A percentile compares a stretch with the other conserved stretches of the same genome.
Evolutionary conservation across 169 alveolate genomes (phyloP).

Genomic region (Cryptosporidium xiaoi): DNA sequence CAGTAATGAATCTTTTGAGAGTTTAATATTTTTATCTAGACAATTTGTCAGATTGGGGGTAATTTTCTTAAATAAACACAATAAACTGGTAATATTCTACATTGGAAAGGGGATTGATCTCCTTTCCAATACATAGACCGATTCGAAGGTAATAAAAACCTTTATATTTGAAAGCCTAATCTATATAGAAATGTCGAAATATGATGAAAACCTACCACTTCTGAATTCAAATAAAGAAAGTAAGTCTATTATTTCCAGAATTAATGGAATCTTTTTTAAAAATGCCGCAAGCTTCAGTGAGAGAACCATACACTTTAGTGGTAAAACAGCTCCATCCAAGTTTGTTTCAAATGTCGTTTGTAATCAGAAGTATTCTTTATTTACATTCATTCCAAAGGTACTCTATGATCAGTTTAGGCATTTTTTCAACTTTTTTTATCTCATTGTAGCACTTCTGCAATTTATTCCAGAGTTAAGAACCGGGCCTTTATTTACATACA

Average conservation of each 20-base stretch:
- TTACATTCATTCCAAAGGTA: slow-evolving; percentile 92
- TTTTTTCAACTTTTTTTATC: slow-evolving; percentile 94
- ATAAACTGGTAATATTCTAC: not conserved
- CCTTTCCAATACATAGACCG: not conserved
- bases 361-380: slow-evolving; percentile 89
- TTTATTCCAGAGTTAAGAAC: slow-evolving; percentile 91
- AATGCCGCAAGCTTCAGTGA: slow-evolving; percentile 8
- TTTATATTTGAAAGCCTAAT: not conserved
- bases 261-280: slow-evolving; percentile 1
- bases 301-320: slow-evolving; percentile 32
- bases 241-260: not conserved
- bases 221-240: slow-evolving; percentile 6
- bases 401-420: slow-evolving; percentile 91
- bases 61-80: no score
- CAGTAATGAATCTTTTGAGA: no score
- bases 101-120: not conserved
- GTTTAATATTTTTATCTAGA: no score
- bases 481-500: slow-evolving; percentile 94
- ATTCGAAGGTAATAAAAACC: no score
- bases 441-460: slow-evolving; percentile 92
- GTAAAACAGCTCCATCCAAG: slow-evolving; percentile 57
- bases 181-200: slow-evolving; percentile 15
- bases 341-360: slow-evolving; percentile 83
- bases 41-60: no score
- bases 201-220: slow-evolving; percentile 61